These are phyloP conservation scores for Cutaneotrichosporon cyanovorans DNA, from an alignment of 1,284 basidiomycete genomes.

Conservation along the genomic window DNA sequence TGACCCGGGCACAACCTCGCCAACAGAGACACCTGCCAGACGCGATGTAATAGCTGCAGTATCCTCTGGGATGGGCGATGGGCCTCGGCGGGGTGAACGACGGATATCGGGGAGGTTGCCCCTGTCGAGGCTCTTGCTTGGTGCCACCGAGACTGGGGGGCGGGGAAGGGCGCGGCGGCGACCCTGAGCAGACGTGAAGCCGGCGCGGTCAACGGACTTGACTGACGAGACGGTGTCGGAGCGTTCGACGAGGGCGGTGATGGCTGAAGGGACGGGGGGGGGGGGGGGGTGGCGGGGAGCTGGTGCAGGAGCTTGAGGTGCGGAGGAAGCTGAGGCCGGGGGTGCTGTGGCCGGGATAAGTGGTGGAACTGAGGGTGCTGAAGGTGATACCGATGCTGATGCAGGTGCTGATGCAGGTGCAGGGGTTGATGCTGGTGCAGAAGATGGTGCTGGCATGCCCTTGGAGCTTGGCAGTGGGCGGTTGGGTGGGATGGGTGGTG, in stretches of 20 bases:
- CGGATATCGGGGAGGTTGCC: slow-evolving; percentile 17
- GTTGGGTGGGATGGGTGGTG: neutral
- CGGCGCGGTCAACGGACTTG: slow-evolving; percentile 37
- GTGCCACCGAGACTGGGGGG: slow-evolving; percentile 32
- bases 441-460: no score
- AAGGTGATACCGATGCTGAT: no score
- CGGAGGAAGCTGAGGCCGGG: no score
- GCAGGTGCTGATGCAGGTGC: no score
- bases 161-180: slow-evolving; percentile 31
- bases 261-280: slow-evolving; percentile 2
- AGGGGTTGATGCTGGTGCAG: neutral
- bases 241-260: slow-evolving; percentile 24
- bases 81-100: neutral
- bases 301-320: no score
- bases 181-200: slow-evolving; percentile 15
- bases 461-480: neutral
- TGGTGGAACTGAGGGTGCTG: no score
- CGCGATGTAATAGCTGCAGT: slow-evolving; percentile 8
- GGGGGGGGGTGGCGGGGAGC: neutral
- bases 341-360: neutral
- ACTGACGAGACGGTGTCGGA: slow-evolving; percentile 42
- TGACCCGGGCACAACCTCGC: slow-evolving; percentile 1
- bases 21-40: slow-evolving; percentile 8
- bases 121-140: slow-evolving; percentile 36
- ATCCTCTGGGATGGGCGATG: slow-evolving; percentile 1